Evolutionary conservation across 2,329 filamentous ascomycete genomes (phyloP).

Genomic region (Cercospora janseana): DNA sequence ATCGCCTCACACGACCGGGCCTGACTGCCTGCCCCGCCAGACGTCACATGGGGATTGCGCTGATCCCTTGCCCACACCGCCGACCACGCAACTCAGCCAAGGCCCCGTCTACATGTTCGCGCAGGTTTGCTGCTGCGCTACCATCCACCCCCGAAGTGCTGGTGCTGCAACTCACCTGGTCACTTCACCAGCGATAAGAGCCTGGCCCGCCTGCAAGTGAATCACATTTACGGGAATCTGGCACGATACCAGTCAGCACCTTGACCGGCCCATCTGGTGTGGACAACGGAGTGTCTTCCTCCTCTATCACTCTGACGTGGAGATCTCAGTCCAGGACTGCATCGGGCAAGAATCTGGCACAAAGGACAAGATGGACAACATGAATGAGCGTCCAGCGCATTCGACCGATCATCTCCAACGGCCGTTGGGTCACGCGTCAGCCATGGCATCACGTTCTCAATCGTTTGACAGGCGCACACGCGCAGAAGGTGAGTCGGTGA

Average conservation of each 20-base stretch:
- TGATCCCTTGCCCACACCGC: slow-evolving; percentile 5
- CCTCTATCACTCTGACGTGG: too few species aligned
- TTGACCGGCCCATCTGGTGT: slow-evolving; percentile 3
- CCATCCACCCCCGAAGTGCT: background rate
- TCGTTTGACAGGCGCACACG: slow-evolving; percentile 34
- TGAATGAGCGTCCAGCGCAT: slow-evolving; percentile 18
- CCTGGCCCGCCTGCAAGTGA: background rate
- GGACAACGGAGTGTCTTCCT: too few species aligned
- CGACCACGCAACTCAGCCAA: slow-evolving; percentile 2
- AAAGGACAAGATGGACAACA: slow-evolving; percentile 11
- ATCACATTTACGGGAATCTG: slow-evolving; percentile 5
- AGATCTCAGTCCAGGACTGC: background rate
- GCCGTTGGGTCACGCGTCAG: slow-evolving; percentile 28
- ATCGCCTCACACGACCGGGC: slow-evolving; percentile 1
- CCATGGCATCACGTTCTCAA: slow-evolving; percentile 32
- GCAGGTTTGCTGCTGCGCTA: background rate
- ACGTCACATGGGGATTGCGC: slow-evolving; percentile 1
- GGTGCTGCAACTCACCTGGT: background rate
- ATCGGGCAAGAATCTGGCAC: background rate
- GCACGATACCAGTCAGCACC: slow-evolving; percentile 5
- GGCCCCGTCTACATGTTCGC: background rate
- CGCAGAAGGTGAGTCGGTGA: slow-evolving; percentile 32
- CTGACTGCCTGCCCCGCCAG: slow-evolving; percentile 2
- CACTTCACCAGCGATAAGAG: background rate
- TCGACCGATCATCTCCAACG: slow-evolving; percentile 26